Conservation (phyloP, 1,139 yeast genomes). For the Hanseniaspora gamundiae region DNA sequence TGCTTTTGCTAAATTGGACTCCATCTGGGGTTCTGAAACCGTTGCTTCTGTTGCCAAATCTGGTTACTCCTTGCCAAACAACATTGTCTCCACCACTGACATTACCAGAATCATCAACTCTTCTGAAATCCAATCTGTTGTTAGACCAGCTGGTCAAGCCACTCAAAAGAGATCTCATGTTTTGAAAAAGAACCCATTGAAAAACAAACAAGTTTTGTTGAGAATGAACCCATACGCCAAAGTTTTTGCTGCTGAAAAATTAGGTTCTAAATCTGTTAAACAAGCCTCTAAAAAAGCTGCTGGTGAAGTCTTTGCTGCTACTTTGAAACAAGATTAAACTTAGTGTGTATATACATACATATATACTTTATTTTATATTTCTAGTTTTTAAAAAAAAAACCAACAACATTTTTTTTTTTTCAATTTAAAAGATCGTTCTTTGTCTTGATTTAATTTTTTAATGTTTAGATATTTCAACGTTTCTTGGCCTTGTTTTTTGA, state of each 20-base stretch:
- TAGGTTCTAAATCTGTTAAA: slow-evolving; percentile 74
- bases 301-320: slow-evolving; percentile 57
- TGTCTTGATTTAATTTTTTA: not conserved
- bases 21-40: slow-evolving; percentile 92
- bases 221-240: slow-evolving; percentile 99
- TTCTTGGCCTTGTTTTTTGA: no score
- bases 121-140: slow-evolving; percentile 95
- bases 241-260: slow-evolving; percentile 86
- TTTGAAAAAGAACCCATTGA: slow-evolving; percentile 99
- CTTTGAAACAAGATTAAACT: slow-evolving; percentile 44
- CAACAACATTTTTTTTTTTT: no score
- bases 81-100: slow-evolving; percentile 93
- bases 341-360: not conserved
- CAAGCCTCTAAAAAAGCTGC: slow-evolving; percentile 53
- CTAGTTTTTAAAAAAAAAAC: no score
- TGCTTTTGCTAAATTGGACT: slow-evolving; percentile 94
- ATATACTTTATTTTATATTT: not conserved
- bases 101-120: slow-evolving; percentile 97
- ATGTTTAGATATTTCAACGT: not conserved
- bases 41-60: slow-evolving; percentile 75
- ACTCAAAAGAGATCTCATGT: slow-evolving; percentile 90
- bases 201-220: slow-evolving; percentile 97
- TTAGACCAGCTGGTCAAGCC: slow-evolving; percentile 93
- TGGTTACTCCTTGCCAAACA: slow-evolving; percentile 84
- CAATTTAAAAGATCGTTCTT: not conserved